Base-by-base conservation (phyloP, 345 rosid genomes). In the Erysimum cheiranthoides region DNA sequence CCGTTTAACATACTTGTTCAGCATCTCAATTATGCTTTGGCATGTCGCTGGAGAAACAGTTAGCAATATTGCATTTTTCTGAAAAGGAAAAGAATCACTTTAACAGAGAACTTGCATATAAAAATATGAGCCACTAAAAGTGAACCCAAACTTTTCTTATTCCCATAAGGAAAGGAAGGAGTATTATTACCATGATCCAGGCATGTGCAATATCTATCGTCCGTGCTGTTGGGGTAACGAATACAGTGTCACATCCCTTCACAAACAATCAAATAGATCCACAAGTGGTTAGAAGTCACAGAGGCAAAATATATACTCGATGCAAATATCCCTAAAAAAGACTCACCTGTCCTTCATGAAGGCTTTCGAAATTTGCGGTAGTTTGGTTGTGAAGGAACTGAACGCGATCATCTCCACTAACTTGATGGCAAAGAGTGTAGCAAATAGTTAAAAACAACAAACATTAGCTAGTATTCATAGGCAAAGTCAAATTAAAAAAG, bases 301-400 rank as follows among this genome's bases (percentile, higher is more conserved):
- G 63, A 63, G 1, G 35, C 34, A 68, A 70, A 64, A 10, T 25
- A 8, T 12, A 57, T 10, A 53, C 31, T 61, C 3, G 2, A 53
- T 12, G 27, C 18, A 70, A 60, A 39, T 42, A 35, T 45, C 68
- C 35, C 38, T 21, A 16, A 35, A 60, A 60, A 38, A 50, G 60
- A 57, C 68, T 69, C 63, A 88, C 98, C 85, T 91, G 83, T 71
- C 98, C 98, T 83, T 89, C 88, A 61, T 2, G 74, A 68, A 93
- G 97, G 80, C 71, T 52, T 84, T 91, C 97, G 76, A 93, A 93
- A 82, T 93, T 73, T 66, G 97, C 98, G 27, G 98, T 93, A 42
- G 82, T 93, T 81, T 93, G 97, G 84, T 93, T 93, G 76, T 93
- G 98, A 85, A 93, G 97, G 87, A 91, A 93, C 71, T 83, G 90